These are phyloP conservation scores for Cryptococcus deneoformans DNA, from an alignment of 1,284 basidiomycete genomes.

Conservation along the genomic window DNA sequence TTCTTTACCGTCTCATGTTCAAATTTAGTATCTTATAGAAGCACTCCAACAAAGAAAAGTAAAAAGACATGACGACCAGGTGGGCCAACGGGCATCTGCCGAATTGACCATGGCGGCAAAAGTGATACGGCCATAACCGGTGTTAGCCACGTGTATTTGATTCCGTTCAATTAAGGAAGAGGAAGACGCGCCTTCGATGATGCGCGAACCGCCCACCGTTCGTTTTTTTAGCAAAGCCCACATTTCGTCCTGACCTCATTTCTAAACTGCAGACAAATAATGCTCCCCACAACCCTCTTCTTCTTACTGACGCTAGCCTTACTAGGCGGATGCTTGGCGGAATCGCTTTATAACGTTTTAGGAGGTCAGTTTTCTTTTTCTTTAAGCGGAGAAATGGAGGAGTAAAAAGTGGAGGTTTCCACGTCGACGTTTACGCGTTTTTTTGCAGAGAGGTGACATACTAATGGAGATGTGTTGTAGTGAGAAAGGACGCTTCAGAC, in stretches of 20 bases:
- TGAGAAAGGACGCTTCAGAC: constrained; percentile 74
- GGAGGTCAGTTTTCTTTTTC: constrained; percentile 36
- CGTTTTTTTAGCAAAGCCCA: no score
- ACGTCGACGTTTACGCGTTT: constrained; percentile 13
- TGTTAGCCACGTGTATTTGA: neutral
- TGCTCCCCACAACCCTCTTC: constrained; percentile 30
- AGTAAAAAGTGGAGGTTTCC: constrained; percentile 7
- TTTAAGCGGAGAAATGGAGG: neutral
- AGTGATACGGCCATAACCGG: neutral
- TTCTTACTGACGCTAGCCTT: constrained; percentile 35
- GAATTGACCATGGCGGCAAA: neutral
- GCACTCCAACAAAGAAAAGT: neutral
- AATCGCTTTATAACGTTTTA: constrained; percentile 48
- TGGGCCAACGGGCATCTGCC: no score
- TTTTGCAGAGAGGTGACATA: neutral
- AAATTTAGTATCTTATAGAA: neutral
- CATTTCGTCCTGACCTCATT: no score
- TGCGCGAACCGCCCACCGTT: no score
- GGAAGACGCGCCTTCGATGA: no score
- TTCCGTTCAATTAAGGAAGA: neutral
- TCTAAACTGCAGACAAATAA: constrained; percentile 2
- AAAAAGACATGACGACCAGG: neutral
- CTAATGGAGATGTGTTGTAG: constrained; percentile 49
- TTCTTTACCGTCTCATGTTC: neutral
- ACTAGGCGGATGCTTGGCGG: constrained; percentile 32